These are phyloP conservation scores for Hericium coralloides DNA, from an alignment of 768 basidiomycete genomes.

Conservation along the genomic window DNA sequence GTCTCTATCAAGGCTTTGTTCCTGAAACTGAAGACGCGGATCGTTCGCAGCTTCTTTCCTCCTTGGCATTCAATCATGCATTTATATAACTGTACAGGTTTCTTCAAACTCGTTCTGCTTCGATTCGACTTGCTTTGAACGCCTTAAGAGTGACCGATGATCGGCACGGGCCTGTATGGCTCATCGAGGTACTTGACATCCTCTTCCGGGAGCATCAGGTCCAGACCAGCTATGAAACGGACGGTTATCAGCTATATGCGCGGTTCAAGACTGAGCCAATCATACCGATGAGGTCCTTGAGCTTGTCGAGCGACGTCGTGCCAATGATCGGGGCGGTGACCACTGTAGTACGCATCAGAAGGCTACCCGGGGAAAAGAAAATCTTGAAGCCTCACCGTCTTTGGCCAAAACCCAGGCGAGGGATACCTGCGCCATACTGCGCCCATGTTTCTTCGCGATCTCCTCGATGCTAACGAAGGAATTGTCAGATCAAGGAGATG, in stretches of 20 bases:
- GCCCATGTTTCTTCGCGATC: constrained; percentile 29
- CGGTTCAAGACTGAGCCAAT: background rate
- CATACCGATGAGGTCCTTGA: background rate
- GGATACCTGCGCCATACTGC: constrained; percentile 33
- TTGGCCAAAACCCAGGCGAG: constrained; percentile 28
- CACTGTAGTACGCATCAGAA: background rate
- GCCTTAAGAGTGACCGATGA: background rate
- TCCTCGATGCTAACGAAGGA: constrained; percentile 23
- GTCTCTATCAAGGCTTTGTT: too few species aligned
- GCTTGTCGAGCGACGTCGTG: constrained; percentile 13
- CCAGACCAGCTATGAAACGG: background rate
- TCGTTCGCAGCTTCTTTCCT: too few species aligned
- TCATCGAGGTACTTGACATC: constrained; percentile 3
- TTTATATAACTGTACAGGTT: too few species aligned
- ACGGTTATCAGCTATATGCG: background rate
- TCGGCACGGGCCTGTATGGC: background rate
- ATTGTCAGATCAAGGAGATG: background rate
- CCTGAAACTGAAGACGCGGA: too few species aligned
- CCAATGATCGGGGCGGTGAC: constrained; percentile 26
- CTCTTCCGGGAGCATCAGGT: background rate
- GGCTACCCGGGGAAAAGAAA: background rate
- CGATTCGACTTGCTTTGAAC: background rate
- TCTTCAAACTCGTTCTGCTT: too few species aligned
- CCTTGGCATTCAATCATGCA: too few species aligned
- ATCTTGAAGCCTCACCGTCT: constrained; percentile 4